Percentiles rank a stretch among this genome's conserved stretches.
Evolutionary conservation across 1,284 basidiomycete genomes (phyloP).

Genomic region (Peniophora sp.): DNA sequence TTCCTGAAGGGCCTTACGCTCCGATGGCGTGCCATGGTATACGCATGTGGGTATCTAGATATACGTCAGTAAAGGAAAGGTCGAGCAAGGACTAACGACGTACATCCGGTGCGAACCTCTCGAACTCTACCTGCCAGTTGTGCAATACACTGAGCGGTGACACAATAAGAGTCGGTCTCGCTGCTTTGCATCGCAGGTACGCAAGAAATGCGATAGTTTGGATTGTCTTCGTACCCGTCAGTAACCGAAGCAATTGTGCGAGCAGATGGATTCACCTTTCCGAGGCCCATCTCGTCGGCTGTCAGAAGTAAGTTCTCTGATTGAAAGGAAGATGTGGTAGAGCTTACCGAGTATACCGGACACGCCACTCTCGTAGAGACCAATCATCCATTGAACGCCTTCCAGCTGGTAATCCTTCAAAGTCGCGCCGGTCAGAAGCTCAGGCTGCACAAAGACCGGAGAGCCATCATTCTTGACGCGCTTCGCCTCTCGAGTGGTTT

Average conservation of each 20-base stretch:
- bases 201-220: constrained; percentile 93
- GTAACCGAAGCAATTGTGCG: not conserved
- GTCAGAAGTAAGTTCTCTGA: constrained; percentile 8
- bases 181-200: constrained; percentile 72
- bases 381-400: constrained; percentile 95
- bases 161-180: constrained; percentile 83
- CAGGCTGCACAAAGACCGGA: constrained; percentile 60
- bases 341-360: constrained; percentile 83
- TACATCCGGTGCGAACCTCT: constrained; percentile 73
- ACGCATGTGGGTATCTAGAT: constrained; percentile 75
- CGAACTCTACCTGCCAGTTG: constrained; percentile 89
- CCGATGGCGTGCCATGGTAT: constrained; percentile 81
- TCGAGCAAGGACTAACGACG: constrained; percentile 15
- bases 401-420: constrained; percentile 91
- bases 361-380: constrained; percentile 88
- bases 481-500: constrained; percentile 1
- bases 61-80: not conserved
- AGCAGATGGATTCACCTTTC: constrained; percentile 46
- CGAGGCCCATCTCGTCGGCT: constrained; percentile 94
- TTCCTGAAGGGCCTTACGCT: constrained; percentile 69
- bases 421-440: constrained; percentile 76
- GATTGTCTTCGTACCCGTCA: constrained; percentile 55
- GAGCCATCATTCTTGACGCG: not conserved
- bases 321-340: not conserved
- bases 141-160: constrained; percentile 89